A percentile compares a stretch with the other conserved stretches of the same genome.
Evolutionary conservation across 495 filamentous ascomycete species (phyloP).

Genomic region (Podospora pseudopauciseta): DNA sequence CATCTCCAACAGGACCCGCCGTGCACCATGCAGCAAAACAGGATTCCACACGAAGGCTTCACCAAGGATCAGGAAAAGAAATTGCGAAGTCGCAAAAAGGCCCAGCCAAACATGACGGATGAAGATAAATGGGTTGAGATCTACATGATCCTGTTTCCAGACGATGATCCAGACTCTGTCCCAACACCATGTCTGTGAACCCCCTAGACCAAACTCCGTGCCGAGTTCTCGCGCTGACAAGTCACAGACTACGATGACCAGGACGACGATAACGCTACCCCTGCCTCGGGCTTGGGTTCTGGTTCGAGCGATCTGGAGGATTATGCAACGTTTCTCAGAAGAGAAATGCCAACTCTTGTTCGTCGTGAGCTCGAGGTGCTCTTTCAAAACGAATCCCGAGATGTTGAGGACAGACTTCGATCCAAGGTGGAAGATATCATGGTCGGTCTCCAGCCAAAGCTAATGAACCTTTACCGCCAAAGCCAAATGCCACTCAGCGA

Average conservation of each 20-base stretch:
- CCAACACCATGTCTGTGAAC: slow-evolving; percentile 38
- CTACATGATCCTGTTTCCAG: slow-evolving; percentile 42
- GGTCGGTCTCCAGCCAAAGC: slow-evolving; percentile 24
- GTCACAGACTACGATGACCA: slow-evolving; percentile 29
- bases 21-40: slow-evolving; percentile 20
- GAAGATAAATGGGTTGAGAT: slow-evolving; percentile 46
- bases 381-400: slow-evolving; percentile 23
- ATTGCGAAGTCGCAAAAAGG: slow-evolving; percentile 40
- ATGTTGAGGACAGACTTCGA: slow-evolving; percentile 25
- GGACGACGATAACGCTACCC: slow-evolving; percentile 24
- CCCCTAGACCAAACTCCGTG: neutral
- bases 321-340: slow-evolving; percentile 27
- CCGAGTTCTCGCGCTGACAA: slow-evolving; percentile 11
- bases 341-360: slow-evolving; percentile 33
- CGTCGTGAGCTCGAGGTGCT: slow-evolving; percentile 29
- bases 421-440: slow-evolving; percentile 28
- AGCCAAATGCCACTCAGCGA: slow-evolving; percentile 30
- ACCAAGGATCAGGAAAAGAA: slow-evolving; percentile 34
- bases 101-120: slow-evolving; percentile 38
- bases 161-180: slow-evolving; percentile 33
- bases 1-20: slow-evolving; percentile 32
- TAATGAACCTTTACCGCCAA: slow-evolving; percentile 28
- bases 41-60: slow-evolving; percentile 24
- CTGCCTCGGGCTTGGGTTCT: slow-evolving; percentile 9
- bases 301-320: slow-evolving; percentile 24